Conservation (phyloP, 345 rosid genomes). For the Aethionema arabicum region DNA sequence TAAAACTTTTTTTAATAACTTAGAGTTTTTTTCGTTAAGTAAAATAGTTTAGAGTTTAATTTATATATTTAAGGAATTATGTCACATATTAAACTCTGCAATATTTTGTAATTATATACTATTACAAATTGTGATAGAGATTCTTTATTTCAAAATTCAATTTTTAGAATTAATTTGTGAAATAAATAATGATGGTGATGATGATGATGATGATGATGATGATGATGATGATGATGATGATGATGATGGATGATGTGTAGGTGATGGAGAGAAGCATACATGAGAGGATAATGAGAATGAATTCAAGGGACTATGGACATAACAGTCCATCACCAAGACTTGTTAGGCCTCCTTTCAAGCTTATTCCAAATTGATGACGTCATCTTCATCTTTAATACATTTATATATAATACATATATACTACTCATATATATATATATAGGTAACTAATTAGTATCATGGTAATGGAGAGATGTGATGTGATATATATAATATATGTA, state of each 20-base stretch:
- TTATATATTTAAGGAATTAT: too few relatives aligned
- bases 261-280: constrained; percentile 38
- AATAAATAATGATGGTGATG: not conserved
- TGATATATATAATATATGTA: too few relatives aligned
- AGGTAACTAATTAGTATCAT: too few relatives aligned
- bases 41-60: too few relatives aligned
- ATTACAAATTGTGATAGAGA: constrained; percentile 13
- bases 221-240: too few relatives aligned
- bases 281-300: constrained; percentile 62
- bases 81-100: too few relatives aligned
- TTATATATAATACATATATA: too few relatives aligned
- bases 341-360: constrained; percentile 89
- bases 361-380: constrained; percentile 72
- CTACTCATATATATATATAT: too few relatives aligned
- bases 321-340: constrained; percentile 70
- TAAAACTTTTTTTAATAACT: too few relatives aligned
- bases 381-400: not conserved
- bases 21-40: too few relatives aligned
- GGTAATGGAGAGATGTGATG: too few relatives aligned
- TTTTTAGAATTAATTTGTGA: not conserved
- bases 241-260: constrained; percentile 8
- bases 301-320: constrained; percentile 72
- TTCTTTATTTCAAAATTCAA: not conserved
- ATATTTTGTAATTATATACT: not conserved
- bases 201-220: too few relatives aligned